Conservation (phyloP, 2,329 filamentous ascomycete species). For the Venturia oleaginea region DNA sequence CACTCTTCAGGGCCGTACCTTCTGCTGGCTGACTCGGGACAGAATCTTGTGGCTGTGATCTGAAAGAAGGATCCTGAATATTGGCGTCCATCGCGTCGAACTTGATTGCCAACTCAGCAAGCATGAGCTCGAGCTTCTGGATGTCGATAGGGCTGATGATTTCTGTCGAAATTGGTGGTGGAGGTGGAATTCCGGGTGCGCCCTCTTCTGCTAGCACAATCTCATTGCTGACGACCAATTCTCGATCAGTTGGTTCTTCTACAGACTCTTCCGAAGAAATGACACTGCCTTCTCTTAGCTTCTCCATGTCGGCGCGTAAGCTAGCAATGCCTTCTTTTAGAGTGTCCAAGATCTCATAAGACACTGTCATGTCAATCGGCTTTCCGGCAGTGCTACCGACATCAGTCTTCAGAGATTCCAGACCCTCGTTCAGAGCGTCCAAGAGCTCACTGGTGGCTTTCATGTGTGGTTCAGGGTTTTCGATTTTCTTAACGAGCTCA, state of each 20-base stretch:
- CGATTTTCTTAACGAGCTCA: constrained; percentile 43
- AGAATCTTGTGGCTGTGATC: constrained; percentile 28
- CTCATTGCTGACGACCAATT: constrained; percentile 47
- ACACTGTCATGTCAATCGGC: constrained; percentile 71
- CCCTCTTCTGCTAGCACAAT: constrained; percentile 44
- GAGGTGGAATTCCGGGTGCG: constrained; percentile 23
- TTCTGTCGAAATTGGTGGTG: constrained; percentile 33
- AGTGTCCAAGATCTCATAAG: constrained; percentile 82
- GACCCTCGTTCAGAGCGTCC: constrained; percentile 56
- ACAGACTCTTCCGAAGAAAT: neutral
- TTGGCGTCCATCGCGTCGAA: constrained; percentile 64
- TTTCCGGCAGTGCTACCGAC: constrained; percentile 56
- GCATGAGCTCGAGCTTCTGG: constrained; percentile 74
- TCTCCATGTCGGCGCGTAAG: constrained; percentile 69
- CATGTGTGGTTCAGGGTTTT: constrained; percentile 43
- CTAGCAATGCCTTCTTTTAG: constrained; percentile 72
- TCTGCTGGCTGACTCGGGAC: constrained; percentile 24
- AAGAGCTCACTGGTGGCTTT: constrained; percentile 50
- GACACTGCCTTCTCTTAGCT: constrained; percentile 51
- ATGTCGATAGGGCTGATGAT: constrained; percentile 62
- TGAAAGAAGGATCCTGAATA: constrained; percentile 32
- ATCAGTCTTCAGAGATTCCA: constrained; percentile 67
- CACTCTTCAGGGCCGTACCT: constrained; percentile 41
- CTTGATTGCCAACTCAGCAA: constrained; percentile 75
- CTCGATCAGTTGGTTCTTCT: constrained; percentile 31